Evolutionary conservation across 495 filamentous ascomycete genomes (phyloP).

Genomic region (Aspergillus hancockii): DNA sequence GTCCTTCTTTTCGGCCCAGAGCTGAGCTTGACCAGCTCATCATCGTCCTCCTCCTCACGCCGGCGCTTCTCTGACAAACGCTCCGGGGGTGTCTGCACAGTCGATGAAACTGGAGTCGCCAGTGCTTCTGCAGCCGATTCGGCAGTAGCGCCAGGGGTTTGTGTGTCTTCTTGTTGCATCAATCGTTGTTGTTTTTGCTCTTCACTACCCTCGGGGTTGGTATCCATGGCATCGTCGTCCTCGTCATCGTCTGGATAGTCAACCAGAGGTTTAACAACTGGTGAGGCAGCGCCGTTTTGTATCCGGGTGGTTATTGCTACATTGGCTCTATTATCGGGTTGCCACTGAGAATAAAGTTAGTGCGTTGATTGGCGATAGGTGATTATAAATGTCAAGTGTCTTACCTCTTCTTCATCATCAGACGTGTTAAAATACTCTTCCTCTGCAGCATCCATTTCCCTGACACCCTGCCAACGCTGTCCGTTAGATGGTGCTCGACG

Average conservation of each 20-base stretch:
- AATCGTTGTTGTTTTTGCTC: slow-evolving; percentile 24
- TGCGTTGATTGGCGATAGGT: slow-evolving; percentile 6
- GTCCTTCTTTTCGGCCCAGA: slow-evolving; percentile 65
- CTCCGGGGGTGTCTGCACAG: slow-evolving; percentile 58
- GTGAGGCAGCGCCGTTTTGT: slow-evolving; percentile 51
- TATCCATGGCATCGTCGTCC: slow-evolving; percentile 60
- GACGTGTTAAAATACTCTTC: slow-evolving; percentile 94
- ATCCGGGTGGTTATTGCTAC: slow-evolving; percentile 24
- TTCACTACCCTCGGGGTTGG: slow-evolving; percentile 32
- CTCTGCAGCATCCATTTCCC: slow-evolving; percentile 83
- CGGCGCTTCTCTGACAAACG: slow-evolving; percentile 87
- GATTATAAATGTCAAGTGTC: neutral
- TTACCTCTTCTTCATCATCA: slow-evolving; percentile 83
- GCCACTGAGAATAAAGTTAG: slow-evolving; percentile 34
- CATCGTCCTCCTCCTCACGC: slow-evolving; percentile 84
- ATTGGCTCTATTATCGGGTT: slow-evolving; percentile 28
- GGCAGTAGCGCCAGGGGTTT: slow-evolving; percentile 20
- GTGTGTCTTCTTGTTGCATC: slow-evolving; percentile 14
- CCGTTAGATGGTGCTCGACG: slow-evolving; percentile 62
- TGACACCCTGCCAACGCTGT: slow-evolving; percentile 71
- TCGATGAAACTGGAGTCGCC: slow-evolving; percentile 32
- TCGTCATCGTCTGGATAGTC: slow-evolving; percentile 92
- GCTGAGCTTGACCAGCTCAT: slow-evolving; percentile 74
- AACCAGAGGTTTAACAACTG: slow-evolving; percentile 71
- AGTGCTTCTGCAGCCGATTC: slow-evolving; percentile 28